phyloP scores from a whole-genome alignment of 768 basidiomycete species.

The Lepiota subincarnata region DNA sequence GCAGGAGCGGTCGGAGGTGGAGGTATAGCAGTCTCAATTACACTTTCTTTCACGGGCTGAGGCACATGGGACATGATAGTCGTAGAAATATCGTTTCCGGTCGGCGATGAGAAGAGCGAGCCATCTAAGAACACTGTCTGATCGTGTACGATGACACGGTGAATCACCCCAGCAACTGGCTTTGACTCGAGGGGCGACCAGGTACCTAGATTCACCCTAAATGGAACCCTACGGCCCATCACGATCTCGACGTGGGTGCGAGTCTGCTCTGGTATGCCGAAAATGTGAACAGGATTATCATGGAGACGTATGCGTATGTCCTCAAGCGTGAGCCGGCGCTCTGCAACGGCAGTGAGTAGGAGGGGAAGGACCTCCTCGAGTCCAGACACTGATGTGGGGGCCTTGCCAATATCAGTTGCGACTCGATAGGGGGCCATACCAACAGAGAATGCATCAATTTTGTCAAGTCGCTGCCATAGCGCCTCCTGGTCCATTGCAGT shows the following conservation, averaged over 20 bases:
- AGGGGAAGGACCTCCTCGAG: conserved; percentile 85
- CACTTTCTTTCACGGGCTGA: conserved; percentile 11
- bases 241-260: conserved; percentile 93
- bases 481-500: conserved; percentile 71
- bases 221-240: conserved; percentile 66
- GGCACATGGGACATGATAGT: conserved; percentile 44
- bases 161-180: conserved; percentile 68
- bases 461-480: conserved; percentile 80
- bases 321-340: conserved; percentile 75
- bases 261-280: conserved; percentile 81
- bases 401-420: conserved; percentile 55
- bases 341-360: conserved; percentile 78
- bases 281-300: conserved; percentile 91
- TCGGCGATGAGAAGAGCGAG: conserved; percentile 49
- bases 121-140: conserved; percentile 92
- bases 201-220: conserved; percentile 40
- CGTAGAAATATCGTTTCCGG: conserved; percentile 72
- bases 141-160: conserved; percentile 87
- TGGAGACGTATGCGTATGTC: conserved; percentile 80
- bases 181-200: conserved; percentile 85
- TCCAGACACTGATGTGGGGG: conserved; percentile 69
- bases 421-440: conserved; percentile 81
- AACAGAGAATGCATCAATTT: conserved; percentile 89
- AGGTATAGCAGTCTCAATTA: conserved; percentile 4
- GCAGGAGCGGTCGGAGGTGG: conserved; percentile 23